Evolutionary conservation across 2,329 filamentous ascomycete species (phyloP).

Genomic region (Clonostachys solani): DNA sequence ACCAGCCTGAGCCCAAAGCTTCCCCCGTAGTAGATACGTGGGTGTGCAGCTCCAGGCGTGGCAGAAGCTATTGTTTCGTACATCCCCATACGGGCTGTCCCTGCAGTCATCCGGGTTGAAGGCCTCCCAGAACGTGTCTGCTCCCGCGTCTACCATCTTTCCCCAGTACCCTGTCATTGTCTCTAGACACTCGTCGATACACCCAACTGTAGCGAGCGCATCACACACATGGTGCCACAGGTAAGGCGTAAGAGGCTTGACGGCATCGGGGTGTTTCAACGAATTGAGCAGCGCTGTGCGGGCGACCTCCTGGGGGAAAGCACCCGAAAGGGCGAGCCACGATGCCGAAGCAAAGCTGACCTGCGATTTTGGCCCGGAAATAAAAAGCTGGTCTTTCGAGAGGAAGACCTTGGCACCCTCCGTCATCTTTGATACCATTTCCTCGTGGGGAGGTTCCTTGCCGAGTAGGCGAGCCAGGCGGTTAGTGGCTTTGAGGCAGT

Average conservation of each 20-base stretch:
- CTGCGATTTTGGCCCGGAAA: slow-evolving; percentile 17
- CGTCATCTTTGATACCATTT: slow-evolving; percentile 12
- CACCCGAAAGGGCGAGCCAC: slow-evolving; percentile 20
- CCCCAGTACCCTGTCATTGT: slow-evolving; percentile 24
- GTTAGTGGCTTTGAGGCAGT: slow-evolving; percentile 18
- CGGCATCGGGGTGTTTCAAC: slow-evolving; percentile 12
- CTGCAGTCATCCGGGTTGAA: slow-evolving; percentile 17
- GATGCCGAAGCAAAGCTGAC: slow-evolving; percentile 21
- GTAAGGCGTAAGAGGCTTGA: slow-evolving; percentile 22
- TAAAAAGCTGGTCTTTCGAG: slow-evolving; percentile 10
- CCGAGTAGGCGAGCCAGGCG: slow-evolving; percentile 15
- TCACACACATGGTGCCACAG: slow-evolving; percentile 21
- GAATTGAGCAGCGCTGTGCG: slow-evolving; percentile 12
- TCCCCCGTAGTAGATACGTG: slow-evolving; percentile 15
- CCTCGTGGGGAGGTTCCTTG: slow-evolving; percentile 11
- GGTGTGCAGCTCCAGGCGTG: slow-evolving; percentile 25
- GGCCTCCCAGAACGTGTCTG: slow-evolving; percentile 25
- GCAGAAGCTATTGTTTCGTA: slow-evolving; percentile 23
- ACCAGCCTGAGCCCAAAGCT: slow-evolving; percentile 1
- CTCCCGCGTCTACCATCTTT: slow-evolving; percentile 20
- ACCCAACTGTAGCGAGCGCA: slow-evolving; percentile 14
- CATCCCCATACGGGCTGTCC: slow-evolving; percentile 22
- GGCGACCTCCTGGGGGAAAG: slow-evolving; percentile 9
- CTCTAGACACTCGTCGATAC: slow-evolving; percentile 15
- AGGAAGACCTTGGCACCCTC: slow-evolving; percentile 11